Conservation (phyloP, 257 asterid species). For the Cruciata laevipes region DNA sequence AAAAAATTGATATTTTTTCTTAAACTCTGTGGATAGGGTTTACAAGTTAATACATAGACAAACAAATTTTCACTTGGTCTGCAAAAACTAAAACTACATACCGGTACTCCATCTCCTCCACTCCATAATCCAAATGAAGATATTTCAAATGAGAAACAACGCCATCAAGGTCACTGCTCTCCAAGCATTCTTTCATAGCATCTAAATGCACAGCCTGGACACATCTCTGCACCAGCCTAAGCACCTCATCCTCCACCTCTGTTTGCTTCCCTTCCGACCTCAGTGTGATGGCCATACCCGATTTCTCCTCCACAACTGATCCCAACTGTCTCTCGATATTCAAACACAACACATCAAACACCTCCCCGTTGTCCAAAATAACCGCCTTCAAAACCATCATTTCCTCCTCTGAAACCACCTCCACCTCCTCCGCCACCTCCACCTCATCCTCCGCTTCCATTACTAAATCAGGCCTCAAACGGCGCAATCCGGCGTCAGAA, state of each 20-base stretch:
- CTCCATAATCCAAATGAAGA: constrained; percentile 62
- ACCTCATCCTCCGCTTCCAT: constrained; percentile 23
- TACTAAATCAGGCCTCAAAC: constrained; percentile 62
- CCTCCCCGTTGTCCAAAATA: constrained; percentile 51
- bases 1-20: not conserved
- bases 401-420: constrained; percentile 46
- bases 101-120: constrained; percentile 80
- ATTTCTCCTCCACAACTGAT: constrained; percentile 35
- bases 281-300: constrained; percentile 55
- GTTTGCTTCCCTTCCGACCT: constrained; percentile 34
- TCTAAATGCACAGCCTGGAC: constrained; percentile 73
- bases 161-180: constrained; percentile 51
- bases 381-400: constrained; percentile 47
- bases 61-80: not conserved
- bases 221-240: constrained; percentile 58
- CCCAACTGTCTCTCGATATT: constrained; percentile 69
- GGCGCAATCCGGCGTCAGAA: constrained; percentile 47
- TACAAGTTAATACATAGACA: not conserved
- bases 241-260: constrained; percentile 46
- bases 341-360: constrained; percentile 64
- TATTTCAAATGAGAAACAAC: constrained; percentile 59
- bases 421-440: constrained; percentile 17
- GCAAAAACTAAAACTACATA: constrained; percentile 24
- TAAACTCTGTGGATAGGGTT: not conserved
- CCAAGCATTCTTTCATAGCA: constrained; percentile 58